phyloP scores from a whole-genome alignment of 345 rosid species.

The Linum usitatissimum region DNA sequence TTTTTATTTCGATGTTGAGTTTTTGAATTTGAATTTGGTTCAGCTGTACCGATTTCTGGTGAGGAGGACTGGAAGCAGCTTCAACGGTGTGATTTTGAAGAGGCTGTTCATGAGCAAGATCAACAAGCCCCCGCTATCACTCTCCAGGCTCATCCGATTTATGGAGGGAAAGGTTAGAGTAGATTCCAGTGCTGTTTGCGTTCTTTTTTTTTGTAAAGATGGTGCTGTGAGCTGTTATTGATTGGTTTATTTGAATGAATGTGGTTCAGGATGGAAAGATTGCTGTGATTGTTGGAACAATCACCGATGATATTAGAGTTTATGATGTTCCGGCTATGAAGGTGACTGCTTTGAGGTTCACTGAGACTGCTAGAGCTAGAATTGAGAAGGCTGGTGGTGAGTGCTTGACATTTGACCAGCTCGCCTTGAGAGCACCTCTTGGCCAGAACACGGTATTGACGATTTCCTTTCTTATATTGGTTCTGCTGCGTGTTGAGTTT shows the following conservation, averaged over 20 bases:
- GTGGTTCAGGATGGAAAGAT: constrained; percentile 51
- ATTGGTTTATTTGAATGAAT: neutral
- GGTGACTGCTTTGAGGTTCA: constrained; percentile 74
- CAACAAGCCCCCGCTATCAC: constrained; percentile 83
- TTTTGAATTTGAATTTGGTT: neutral
- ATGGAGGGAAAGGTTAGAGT: constrained; percentile 59
- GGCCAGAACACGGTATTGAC: constrained; percentile 75
- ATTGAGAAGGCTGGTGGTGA: constrained; percentile 97
- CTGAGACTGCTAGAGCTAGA: constrained; percentile 84
- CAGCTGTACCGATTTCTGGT: constrained; percentile 83
- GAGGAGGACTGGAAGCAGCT: constrained; percentile 80
- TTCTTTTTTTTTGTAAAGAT: neutral
- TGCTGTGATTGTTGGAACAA: constrained; percentile 73
- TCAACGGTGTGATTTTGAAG: constrained; percentile 87
- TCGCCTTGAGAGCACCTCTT: constrained; percentile 82
- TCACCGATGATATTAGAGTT: constrained; percentile 74
- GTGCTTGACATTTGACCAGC: constrained; percentile 85
- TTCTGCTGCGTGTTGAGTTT: too few relatives aligned
- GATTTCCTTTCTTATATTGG: too few relatives aligned
- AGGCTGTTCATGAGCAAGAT: constrained; percentile 92
- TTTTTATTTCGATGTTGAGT: neutral
- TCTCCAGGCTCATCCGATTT: constrained; percentile 54
- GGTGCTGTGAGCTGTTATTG: neutral
- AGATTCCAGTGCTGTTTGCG: too few relatives aligned
- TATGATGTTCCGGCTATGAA: constrained; percentile 74